Conservation (phyloP, 345 rosid species). For the Camelina hispida region DNA sequence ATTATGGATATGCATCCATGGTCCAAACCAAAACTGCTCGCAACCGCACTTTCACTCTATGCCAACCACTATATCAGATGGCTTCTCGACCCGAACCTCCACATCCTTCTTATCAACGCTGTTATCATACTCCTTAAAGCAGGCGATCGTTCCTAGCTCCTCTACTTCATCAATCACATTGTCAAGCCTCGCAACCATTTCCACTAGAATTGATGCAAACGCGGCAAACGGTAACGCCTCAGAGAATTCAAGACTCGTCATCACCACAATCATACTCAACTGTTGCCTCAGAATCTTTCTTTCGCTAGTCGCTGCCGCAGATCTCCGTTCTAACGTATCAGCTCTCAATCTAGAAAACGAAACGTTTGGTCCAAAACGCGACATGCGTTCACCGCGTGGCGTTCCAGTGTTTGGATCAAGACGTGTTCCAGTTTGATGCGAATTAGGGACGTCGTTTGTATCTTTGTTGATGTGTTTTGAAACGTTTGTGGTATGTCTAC, state of each 20-base stretch:
- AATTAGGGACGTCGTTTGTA: background rate
- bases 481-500: conserved; percentile 48
- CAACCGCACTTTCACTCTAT: conserved; percentile 19
- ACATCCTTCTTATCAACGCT: conserved; percentile 27
- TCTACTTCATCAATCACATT: conserved; percentile 67
- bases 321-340: conserved; percentile 57
- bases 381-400: conserved; percentile 29
- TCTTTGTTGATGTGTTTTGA: background rate
- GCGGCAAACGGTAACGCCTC: conserved; percentile 86
- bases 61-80: conserved; percentile 39
- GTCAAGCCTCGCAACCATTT: conserved; percentile 76
- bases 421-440: conserved; percentile 2
- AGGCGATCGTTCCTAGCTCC: conserved; percentile 61
- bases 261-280: conserved; percentile 60
- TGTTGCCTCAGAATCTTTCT: conserved; percentile 65
- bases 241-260: conserved; percentile 73
- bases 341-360: conserved; percentile 59
- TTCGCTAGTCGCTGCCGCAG: conserved; percentile 37
- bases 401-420: conserved; percentile 25
- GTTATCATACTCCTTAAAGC: conserved; percentile 58
- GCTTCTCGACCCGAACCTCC: conserved; percentile 41
- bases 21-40: conserved; percentile 54
- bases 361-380: conserved; percentile 38
- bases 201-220: conserved; percentile 73
- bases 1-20: conserved; percentile 38